These are phyloP conservation scores for Arthroderma uncinatum DNA, from an alignment of 2,329 filamentous ascomycete species.

Conservation along the genomic window DNA sequence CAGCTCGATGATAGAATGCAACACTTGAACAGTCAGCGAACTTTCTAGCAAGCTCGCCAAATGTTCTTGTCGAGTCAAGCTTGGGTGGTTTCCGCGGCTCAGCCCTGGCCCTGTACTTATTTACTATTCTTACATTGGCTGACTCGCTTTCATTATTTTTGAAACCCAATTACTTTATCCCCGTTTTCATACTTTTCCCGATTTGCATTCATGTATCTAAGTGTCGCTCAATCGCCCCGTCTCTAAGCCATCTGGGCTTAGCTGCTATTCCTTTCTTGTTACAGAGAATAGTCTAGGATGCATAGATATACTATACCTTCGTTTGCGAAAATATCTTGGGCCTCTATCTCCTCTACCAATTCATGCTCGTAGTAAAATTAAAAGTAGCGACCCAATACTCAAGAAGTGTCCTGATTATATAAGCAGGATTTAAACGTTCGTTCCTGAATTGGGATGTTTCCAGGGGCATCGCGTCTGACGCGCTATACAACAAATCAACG, in stretches of 20 bases:
- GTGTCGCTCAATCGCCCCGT: not conserved
- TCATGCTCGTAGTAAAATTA: too few relatives aligned
- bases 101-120: not conserved
- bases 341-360: not conserved
- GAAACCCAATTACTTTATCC: not conserved
- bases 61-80: not conserved
- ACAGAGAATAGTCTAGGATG: not conserved
- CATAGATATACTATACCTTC: conserved; percentile 2
- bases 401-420: not conserved
- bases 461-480: not conserved
- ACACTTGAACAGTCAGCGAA: not conserved
- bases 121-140: not conserved
- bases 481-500: not conserved
- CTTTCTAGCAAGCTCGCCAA: not conserved
- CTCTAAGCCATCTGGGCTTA: not conserved
- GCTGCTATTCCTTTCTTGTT: not conserved
- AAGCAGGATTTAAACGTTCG: not conserved
- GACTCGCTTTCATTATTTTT: not conserved
- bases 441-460: not conserved
- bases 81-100: not conserved
- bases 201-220: not conserved
- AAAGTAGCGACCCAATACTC: too few relatives aligned
- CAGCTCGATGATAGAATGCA: not conserved
- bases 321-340: not conserved
- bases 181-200: not conserved